Evolutionary conservation across 2,329 filamentous ascomycete species (phyloP).

Genomic region (Fusarium tupiense): DNA sequence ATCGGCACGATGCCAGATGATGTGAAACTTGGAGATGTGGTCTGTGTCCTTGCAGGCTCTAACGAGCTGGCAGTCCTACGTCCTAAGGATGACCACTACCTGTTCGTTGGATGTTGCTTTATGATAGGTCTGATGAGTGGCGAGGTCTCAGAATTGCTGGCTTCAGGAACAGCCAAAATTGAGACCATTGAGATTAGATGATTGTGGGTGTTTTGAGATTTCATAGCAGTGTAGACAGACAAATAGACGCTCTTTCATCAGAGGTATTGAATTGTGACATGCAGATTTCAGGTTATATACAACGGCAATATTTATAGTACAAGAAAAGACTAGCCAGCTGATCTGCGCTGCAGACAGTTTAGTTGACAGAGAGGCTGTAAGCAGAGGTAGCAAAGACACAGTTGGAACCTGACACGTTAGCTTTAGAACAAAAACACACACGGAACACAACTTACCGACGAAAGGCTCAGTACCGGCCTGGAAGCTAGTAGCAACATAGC

Average conservation of each 20-base stretch:
- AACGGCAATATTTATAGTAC: background rate
- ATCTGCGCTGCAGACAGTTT: background rate
- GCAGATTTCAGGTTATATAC: background rate
- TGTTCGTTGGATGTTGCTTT: background rate
- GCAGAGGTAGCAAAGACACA: slow-evolving; percentile 31
- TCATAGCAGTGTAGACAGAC: background rate
- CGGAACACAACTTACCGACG: slow-evolving; percentile 47
- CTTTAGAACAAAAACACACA: background rate
- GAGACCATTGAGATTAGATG: background rate
- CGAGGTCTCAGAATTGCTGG: background rate
- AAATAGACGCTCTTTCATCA: background rate
- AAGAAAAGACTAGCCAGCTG: background rate
- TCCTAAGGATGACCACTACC: background rate
- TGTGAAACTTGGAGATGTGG: background rate
- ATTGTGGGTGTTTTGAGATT: background rate
- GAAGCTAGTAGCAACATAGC: slow-evolving; percentile 36
- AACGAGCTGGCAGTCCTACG: background rate
- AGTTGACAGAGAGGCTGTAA: slow-evolving; percentile 29
- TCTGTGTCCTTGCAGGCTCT: background rate
- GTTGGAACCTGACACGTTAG: slow-evolving; percentile 23
- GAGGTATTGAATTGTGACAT: background rate
- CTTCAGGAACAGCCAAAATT: background rate
- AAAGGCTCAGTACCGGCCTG: slow-evolving; percentile 65
- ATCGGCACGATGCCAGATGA: background rate
- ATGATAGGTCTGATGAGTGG: background rate